Evolutionary conservation across 768 basidiomycete species (phyloP), one percentile per base, ranked within the genome.

Genomic region (Strobilomyces dryophilus): DNA sequence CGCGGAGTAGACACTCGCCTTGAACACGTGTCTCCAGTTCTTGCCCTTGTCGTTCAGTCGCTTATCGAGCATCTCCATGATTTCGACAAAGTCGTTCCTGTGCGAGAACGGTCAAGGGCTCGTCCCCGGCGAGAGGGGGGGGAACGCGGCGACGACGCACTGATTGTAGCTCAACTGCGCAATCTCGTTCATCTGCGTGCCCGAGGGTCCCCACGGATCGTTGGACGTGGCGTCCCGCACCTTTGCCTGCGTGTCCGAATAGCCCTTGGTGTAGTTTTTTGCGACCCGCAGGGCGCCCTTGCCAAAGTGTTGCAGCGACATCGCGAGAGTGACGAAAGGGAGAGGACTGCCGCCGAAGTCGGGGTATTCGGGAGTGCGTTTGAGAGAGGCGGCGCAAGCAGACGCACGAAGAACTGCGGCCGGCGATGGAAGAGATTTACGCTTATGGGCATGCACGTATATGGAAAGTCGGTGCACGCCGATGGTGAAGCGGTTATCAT

Each of bases 51-150:
- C 97, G 62, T 94, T 94, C 56, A 99, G 75, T 47, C 97, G 85
- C 73, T 99, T 98, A 73, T 98, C 97, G 45, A 99, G 79, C 92
- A 98, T 97, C 76, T 99, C 97, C 93, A 99, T 98, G 65, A 99
- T 92, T 74, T 99, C 97, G 12, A 98, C 93, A 69, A 99, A 99
- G 64, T 98, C 95, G 54, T 85, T 88, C 72, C 94, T 81, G 51
- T 53, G 45, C 7, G 36, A 34, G 14, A 34, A 12, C 9, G 11
- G 15, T 37, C 36, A n/a, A 37, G 12, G 35, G 35, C 35, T 12
- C 35, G 35, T 1, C 14, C 35, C 35, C 4, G 24, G 24, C 24
- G 24, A 24, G 24, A 24, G 4, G 24, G 12, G 11, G 14, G 35
- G 35, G 6, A 35, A 14, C 24, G 24, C 24, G 2, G 24, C 24